These are phyloP conservation scores for Hansenula anomala DNA, from an alignment of 1,139 yeast genomes.

Conservation along the genomic window DNA sequence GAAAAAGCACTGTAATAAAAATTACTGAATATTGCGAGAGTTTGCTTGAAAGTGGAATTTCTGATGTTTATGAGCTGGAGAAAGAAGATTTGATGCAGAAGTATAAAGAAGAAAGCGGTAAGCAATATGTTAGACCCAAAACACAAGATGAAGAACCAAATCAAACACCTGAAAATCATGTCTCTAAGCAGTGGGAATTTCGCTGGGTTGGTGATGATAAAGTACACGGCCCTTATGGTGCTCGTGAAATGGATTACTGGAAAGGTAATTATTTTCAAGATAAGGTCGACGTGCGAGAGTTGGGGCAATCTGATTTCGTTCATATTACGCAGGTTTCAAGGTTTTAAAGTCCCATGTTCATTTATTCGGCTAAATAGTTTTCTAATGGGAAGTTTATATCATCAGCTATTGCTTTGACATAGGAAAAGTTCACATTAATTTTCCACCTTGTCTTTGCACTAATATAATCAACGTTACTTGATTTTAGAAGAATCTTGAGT, in stretches of 20 bases:
- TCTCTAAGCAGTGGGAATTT: constrained; percentile 49
- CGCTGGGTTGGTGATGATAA: constrained; percentile 49
- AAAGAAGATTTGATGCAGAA: constrained; percentile 56
- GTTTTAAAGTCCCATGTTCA: background rate
- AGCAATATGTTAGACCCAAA: constrained; percentile 9
- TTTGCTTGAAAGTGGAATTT: constrained; percentile 36
- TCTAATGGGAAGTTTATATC: constrained; percentile 52
- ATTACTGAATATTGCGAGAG: constrained; percentile 50
- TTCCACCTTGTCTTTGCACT: constrained; percentile 64
- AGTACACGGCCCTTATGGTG: constrained; percentile 57
- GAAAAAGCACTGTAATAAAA: constrained; percentile 28
- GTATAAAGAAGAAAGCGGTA: constrained; percentile 48
- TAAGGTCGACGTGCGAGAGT: constrained; percentile 38
- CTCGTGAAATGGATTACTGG: constrained; percentile 59
- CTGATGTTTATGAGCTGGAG: constrained; percentile 47
- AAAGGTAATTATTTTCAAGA: constrained; percentile 49
- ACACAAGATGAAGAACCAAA: constrained; percentile 18
- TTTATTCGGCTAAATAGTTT: constrained; percentile 37
- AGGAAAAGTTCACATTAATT: constrained; percentile 52
- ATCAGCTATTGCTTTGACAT: constrained; percentile 44
- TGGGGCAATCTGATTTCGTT: constrained; percentile 28
- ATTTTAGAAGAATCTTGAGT: constrained; percentile 47
- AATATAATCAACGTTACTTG: constrained; percentile 40
- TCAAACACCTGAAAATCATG: constrained; percentile 11
- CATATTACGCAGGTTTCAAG: constrained; percentile 4